Conservation (phyloP, 306 rosid genomes). For the Cicer pinnatifidum region DNA sequence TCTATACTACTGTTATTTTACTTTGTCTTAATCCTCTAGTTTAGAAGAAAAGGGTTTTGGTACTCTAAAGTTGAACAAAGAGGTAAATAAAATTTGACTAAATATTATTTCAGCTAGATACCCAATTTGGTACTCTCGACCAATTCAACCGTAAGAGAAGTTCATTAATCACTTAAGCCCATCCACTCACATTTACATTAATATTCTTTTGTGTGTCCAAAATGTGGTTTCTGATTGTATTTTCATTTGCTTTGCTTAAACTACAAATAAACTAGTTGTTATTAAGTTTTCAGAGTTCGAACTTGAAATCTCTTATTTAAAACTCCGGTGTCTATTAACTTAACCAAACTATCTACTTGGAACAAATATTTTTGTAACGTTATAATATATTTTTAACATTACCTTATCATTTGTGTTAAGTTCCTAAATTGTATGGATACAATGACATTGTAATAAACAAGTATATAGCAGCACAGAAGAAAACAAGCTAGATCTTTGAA, state of each 20-base stretch:
- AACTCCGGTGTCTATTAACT: not conserved
- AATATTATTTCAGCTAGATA: not conserved
- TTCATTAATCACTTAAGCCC: not conserved
- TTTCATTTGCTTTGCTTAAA: not conserved
- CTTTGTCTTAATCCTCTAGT: too few species aligned
- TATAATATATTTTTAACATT: too few species aligned
- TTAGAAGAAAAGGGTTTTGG: too few species aligned
- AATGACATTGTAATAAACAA: too few species aligned
- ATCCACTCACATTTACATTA: not conserved
- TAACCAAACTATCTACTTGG: not conserved
- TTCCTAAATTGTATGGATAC: not conserved
- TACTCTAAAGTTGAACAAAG: too few species aligned
- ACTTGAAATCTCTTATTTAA: not conserved
- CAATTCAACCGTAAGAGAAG: not conserved
- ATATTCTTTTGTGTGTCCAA: not conserved
- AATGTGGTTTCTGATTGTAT: not conserved
- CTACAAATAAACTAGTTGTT: not conserved
- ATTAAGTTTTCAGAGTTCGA: too few species aligned
- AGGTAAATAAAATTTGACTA: too few species aligned
- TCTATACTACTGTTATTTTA: too few species aligned
- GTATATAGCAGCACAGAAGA: too few species aligned
- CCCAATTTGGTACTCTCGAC: not conserved
- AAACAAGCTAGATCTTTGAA: too few species aligned
- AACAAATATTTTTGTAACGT: too few species aligned
- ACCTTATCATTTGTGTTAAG: not conserved